phyloP scores from a whole-genome alignment of 1,139 yeast genomes.

The Candida albicans region DNA sequence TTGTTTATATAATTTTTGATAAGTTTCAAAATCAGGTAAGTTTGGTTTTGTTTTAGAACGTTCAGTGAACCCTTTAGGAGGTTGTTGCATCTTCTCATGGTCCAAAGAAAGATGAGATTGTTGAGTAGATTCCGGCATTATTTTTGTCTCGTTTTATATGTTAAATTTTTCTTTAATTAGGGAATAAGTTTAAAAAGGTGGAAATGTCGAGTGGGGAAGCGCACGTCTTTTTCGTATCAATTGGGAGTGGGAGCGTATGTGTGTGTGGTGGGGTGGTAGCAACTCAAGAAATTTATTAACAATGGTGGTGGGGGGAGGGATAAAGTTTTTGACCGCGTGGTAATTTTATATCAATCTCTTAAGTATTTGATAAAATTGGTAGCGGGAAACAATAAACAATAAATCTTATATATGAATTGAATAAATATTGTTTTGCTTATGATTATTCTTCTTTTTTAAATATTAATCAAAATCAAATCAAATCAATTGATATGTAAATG shows the following conservation, averaged over 20 bases:
- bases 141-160: constrained; percentile 1
- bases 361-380: too few relatives aligned
- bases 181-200: too few relatives aligned
- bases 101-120: constrained; percentile 37
- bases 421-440: too few relatives aligned
- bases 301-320: background rate
- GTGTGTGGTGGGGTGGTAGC: too few relatives aligned
- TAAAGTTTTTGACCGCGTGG: too few relatives aligned
- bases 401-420: too few relatives aligned
- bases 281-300: too few relatives aligned
- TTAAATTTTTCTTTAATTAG: background rate
- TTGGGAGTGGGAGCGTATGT: background rate
- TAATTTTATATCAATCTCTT: too few relatives aligned
- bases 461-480: background rate
- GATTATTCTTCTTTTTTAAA: too few relatives aligned
- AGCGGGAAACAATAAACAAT: too few relatives aligned
- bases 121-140: constrained; percentile 22
- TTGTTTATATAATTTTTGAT: constrained; percentile 59
- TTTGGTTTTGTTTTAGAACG: constrained; percentile 52
- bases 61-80: constrained; percentile 59
- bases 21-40: constrained; percentile 53
- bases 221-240: too few relatives aligned
- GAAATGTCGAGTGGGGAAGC: too few relatives aligned
- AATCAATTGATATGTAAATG: background rate
- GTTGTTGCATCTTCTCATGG: constrained; percentile 44